These are phyloP conservation scores for Fusarium sp. DNA, from an alignment of 2,329 filamentous ascomycete genomes.

Conservation along the genomic window DNA sequence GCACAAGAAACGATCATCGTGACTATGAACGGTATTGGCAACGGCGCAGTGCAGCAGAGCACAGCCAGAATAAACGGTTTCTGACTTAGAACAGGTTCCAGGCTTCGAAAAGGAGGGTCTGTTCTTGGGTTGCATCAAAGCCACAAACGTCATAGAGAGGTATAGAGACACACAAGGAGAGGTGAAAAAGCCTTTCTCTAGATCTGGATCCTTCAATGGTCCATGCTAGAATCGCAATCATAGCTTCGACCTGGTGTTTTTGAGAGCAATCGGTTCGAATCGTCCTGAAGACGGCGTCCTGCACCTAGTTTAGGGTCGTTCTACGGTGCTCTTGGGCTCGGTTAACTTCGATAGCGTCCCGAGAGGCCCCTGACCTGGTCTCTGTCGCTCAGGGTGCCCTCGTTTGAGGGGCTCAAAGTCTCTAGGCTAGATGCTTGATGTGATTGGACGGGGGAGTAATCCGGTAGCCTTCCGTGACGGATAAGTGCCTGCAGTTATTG, in stretches of 20 bases:
- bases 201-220: neutral
- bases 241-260: neutral
- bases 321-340: neutral
- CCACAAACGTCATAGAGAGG: constrained; percentile 22
- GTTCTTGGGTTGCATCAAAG: constrained; percentile 3
- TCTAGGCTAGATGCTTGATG: neutral
- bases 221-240: neutral
- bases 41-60: neutral
- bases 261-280: neutral
- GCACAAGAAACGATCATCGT: constrained; percentile 14
- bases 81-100: neutral
- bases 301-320: neutral
- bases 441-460: constrained; percentile 27
- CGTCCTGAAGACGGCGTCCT: constrained; percentile 12
- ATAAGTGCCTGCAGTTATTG: constrained; percentile 27
- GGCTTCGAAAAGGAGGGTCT: neutral
- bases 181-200: neutral
- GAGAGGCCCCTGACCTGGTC: constrained; percentile 14
- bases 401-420: constrained; percentile 2
- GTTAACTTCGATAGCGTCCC: constrained; percentile 27
- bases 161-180: neutral
- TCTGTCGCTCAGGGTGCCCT: constrained; percentile 20
- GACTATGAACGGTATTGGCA: neutral
- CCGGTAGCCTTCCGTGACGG: constrained; percentile 25
- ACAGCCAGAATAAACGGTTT: neutral